These are phyloP conservation scores for Melampsora larici-populina DNA, from an alignment of 1,284 basidiomycete genomes.

Conservation along the genomic window DNA sequence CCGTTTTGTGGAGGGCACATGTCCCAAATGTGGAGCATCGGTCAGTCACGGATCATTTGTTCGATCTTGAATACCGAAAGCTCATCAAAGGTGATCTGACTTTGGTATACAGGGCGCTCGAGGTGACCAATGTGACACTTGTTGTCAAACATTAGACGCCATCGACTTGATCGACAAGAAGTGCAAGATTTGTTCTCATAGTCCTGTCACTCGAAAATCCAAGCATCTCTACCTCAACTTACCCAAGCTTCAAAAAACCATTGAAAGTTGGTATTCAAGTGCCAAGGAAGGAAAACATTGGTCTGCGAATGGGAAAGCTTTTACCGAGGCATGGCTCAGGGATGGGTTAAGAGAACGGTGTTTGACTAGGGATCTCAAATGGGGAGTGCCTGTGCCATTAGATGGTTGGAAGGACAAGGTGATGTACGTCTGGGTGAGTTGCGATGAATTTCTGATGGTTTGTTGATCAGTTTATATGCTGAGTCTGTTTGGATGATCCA, in stretches of 20 bases:
- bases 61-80: neutral
- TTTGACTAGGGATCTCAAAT: constrained; percentile 87
- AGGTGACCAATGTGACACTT: constrained; percentile 97
- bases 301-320: constrained; percentile 84
- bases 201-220: constrained; percentile 64
- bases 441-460: neutral
- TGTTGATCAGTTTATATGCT: neutral
- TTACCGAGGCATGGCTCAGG: constrained; percentile 86
- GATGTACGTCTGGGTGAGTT: constrained; percentile 65
- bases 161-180: constrained; percentile 92
- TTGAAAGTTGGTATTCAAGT: constrained; percentile 82
- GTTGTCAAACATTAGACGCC: constrained; percentile 80
- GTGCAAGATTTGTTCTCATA: constrained; percentile 77
- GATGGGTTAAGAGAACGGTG: constrained; percentile 82
- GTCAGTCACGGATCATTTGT: constrained; percentile 55
- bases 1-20: constrained; percentile 89
- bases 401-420: constrained; percentile 71
- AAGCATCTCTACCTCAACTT: constrained; percentile 93
- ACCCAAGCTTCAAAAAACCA: constrained; percentile 73
- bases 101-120: constrained; percentile 72
- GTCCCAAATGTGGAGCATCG: constrained; percentile 82
- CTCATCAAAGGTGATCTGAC: neutral
- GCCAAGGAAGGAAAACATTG: constrained; percentile 80
- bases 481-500: neutral
- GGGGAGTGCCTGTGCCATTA: constrained; percentile 89